Evolutionary conservation across 176 grass and related monocot species (phyloP).

Genomic region (Aegilops sharonensis): DNA sequence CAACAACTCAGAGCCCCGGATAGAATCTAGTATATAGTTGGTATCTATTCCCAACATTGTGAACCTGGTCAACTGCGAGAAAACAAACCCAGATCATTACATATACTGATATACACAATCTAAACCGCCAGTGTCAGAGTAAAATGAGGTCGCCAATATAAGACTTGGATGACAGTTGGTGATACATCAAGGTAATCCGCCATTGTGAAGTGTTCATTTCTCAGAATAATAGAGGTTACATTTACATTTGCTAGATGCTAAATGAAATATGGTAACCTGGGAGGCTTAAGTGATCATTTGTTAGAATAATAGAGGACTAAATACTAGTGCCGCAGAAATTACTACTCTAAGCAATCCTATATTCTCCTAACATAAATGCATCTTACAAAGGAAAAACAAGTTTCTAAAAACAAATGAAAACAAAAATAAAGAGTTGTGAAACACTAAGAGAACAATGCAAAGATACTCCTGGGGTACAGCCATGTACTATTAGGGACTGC

Average conservation of each 20-base stretch:
- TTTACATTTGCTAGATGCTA: not conserved
- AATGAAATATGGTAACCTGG: not conserved
- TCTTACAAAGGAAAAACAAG: not conserved
- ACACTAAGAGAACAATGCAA: not conserved
- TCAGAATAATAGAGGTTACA: not conserved
- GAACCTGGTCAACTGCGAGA: conserved; percentile 47
- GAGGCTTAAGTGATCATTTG: not conserved
- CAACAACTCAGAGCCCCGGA: conserved; percentile 57
- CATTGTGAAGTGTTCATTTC: not conserved
- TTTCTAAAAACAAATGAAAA: not conserved
- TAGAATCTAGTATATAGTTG: conserved; percentile 59
- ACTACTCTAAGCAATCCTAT: not conserved
- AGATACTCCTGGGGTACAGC: not conserved
- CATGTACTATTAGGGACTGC: not conserved
- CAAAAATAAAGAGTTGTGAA: not conserved
- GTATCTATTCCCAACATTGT: conserved; percentile 27
- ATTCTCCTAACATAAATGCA: not conserved
- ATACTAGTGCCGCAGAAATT: not conserved
- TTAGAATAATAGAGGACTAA: not conserved
- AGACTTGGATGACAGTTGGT: not conserved
- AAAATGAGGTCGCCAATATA: not conserved
- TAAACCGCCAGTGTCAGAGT: not conserved
- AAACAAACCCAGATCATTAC: not conserved
- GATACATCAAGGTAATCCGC: not conserved
- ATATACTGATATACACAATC: not conserved